A percentile compares a stretch with the other conserved stretches of the same genome.
Conservation (phyloP, 2,329 filamentous ascomycete genomes). For the Epichloe aotearoae region DNA sequence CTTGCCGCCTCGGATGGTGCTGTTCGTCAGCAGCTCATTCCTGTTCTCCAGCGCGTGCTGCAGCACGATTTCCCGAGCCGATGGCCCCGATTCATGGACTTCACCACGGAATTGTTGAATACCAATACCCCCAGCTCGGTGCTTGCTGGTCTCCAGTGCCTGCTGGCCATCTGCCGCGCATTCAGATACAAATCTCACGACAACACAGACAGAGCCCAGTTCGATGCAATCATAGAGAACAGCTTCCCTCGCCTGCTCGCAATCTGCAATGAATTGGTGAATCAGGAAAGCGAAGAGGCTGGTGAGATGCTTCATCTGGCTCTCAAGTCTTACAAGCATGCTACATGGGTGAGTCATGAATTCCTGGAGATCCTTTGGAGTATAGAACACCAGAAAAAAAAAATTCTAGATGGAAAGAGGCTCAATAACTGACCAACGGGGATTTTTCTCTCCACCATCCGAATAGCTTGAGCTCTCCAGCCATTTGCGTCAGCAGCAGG, state of each 20-base stretch:
- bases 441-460: neutral
- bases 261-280: conserved; percentile 79
- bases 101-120: conserved; percentile 78
- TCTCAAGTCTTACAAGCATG: conserved; percentile 95
- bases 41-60: conserved; percentile 88
- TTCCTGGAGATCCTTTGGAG: neutral
- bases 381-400: too few relatives aligned
- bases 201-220: conserved; percentile 64
- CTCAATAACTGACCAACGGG: neutral
- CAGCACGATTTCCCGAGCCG: conserved; percentile 88
- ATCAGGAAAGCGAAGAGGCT: conserved; percentile 85
- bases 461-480: conserved; percentile 70
- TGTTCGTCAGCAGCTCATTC: conserved; percentile 84
- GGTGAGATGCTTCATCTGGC: conserved; percentile 94
- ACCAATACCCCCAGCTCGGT: conserved; percentile 77
- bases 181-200: conserved; percentile 84
- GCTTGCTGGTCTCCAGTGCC: conserved; percentile 84
- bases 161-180: conserved; percentile 87
- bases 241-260: conserved; percentile 78
- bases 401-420: too few relatives aligned
- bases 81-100: conserved; percentile 91
- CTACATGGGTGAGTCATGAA: conserved; percentile 59
- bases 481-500: conserved; percentile 63
- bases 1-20: conserved; percentile 68
- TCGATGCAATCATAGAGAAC: conserved; percentile 85